Base-by-base conservation (phyloP, 176 grass and related monocot species). In the Raddia guianensis region DNA sequence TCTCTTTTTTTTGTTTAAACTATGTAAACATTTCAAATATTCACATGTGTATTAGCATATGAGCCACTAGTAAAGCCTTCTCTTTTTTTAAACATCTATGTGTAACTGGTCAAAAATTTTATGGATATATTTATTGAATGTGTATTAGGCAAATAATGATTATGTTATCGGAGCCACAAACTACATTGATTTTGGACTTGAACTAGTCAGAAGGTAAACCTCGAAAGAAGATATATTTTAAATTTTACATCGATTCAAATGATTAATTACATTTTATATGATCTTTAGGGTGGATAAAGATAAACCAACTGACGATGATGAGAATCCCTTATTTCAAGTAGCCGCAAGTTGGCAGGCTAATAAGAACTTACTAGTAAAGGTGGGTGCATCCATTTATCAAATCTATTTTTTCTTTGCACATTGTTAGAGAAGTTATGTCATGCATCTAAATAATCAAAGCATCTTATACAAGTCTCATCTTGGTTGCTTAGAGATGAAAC, bases 341-440 rank as follows among this genome's bases (percentile, higher is more conserved):
- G 95, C 90, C 33, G 90, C 95, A 75, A 92, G 90, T 73, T 98
- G 95, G 95, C 92, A 98, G 89, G 92, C 92, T 70, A 94, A 98
- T 75, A 98, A 98, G 62, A 98, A 98, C 84, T 93, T 98, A 73
- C 73, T 98, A 49, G 13, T 98, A 40, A 98, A 98, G 92, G 95
- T 98, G 20, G 40, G 86, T 40, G 52, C 66, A 74, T 19, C 8
- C 52, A 43, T 80, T 14, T 49, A 71, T 86, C 49, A 50, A 2
- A 15, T 65, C 46, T 71, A 11, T 18, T 40, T 40, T 40, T 40
- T 40, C 32, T 74, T 51, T n/a, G 4, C 13, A 8, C 5, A 16
- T 59, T 12, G 58, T 66, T 73, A 49, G 44, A 75, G 37, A 40
- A 40, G 37, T 40, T 40, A 40, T 40, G 37, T 5, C 37, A 40